Percentiles rank a stretch among this genome's conserved stretches.
Conservation (phyloP, 1,284 basidiomycete species). For the Naganishia cerealis region DNA sequence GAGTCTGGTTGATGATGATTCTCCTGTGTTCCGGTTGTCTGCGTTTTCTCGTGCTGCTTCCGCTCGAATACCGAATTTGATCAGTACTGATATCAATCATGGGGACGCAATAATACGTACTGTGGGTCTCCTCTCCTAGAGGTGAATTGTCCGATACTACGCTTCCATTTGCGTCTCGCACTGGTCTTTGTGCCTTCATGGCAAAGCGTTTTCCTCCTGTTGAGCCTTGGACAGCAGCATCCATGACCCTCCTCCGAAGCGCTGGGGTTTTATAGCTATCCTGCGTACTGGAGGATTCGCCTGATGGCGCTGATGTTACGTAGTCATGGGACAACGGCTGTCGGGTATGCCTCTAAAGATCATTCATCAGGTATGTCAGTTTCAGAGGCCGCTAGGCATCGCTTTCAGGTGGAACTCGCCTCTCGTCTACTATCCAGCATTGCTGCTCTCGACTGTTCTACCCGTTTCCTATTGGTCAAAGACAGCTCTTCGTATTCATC, state of each 20-base stretch:
- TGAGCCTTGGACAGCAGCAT: slow-evolving; percentile 22
- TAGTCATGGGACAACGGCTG: slow-evolving; percentile 21
- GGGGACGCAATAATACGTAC: not conserved
- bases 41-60: not conserved
- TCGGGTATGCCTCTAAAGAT: slow-evolving; percentile 2
- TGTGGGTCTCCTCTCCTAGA: not conserved
- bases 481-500: slow-evolving; percentile 31
- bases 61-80: not conserved
- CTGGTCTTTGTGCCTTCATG: slow-evolving; percentile 23
- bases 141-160: not conserved
- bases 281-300: slow-evolving; percentile 2
- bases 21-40: slow-evolving; percentile 1
- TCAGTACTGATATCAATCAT: not conserved
- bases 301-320: not conserved
- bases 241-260: slow-evolving; percentile 14
- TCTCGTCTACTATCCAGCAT: slow-evolving; percentile 20
- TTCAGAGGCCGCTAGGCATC: not conserved
- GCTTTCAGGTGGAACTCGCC: slow-evolving; percentile 2
- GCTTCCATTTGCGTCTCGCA: slow-evolving; percentile 8
- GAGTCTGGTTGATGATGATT: slow-evolving; percentile 1
- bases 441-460: slow-evolving; percentile 12
- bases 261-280: slow-evolving; percentile 21
- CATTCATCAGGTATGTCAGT: not conserved
- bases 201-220: slow-evolving; percentile 28
- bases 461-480: slow-evolving; percentile 21